phyloP scores from a whole-genome alignment of 164 flowering plant genomes.

The Santalum album region DNA sequence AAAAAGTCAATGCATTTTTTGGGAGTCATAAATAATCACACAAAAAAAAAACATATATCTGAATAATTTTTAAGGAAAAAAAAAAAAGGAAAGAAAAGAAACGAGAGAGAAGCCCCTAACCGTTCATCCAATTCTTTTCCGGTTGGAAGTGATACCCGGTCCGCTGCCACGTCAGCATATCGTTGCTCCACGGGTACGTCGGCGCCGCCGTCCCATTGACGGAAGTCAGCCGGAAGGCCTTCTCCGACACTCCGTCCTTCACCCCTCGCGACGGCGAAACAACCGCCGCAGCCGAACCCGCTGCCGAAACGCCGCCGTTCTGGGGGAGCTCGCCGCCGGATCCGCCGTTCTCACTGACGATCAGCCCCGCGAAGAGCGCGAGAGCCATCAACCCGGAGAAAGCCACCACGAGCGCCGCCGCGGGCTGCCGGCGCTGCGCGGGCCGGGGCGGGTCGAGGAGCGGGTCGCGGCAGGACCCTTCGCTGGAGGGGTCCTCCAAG shows the following conservation, averaged over 20 bases:
- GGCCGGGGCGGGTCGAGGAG: neutral
- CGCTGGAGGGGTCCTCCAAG: neutral
- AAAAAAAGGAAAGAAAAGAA: neutral
- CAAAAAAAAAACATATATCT: conserved; percentile 2
- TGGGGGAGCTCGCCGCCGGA: neutral
- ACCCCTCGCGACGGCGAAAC: conserved; percentile 28
- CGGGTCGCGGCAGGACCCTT: neutral
- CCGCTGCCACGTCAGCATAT: conserved; percentile 49
- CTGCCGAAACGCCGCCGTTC: neutral
- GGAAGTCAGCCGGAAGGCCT: conserved; percentile 15
- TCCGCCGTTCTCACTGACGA: neutral
- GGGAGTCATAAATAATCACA: neutral
- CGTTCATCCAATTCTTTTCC: conserved; percentile 59
- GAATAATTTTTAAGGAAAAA: no score
- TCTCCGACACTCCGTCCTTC: conserved; percentile 58
- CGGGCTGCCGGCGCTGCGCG: neutral
- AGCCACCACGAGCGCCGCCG: neutral
- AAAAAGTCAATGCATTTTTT: no score
- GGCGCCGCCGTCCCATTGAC: neutral
- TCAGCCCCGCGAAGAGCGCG: neutral
- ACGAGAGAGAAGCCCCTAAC: conserved; percentile 12
- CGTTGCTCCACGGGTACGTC: conserved; percentile 27
- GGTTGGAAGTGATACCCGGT: conserved; percentile 60
- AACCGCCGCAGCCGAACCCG: neutral
- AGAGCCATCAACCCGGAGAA: neutral